A percentile compares a stretch with the other conserved stretches of the same genome.
phyloP scores from a whole-genome alignment of 192 early-diverging fungal genomes.

The Linnemannia zychae region DNA sequence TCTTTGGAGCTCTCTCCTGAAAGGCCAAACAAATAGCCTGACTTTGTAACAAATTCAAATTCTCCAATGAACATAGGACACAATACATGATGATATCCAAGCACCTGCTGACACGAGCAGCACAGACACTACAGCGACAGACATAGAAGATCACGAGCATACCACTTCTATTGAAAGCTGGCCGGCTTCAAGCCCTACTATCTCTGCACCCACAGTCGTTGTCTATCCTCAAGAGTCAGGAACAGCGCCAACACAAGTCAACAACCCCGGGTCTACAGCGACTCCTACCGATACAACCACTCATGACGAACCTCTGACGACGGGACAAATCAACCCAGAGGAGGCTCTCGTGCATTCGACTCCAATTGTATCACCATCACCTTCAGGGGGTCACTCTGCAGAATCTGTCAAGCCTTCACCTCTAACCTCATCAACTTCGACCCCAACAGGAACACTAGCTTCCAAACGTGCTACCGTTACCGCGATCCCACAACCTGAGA shows the following conservation, averaged over 20 bases:
- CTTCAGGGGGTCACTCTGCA: not conserved
- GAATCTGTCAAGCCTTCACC: not conserved
- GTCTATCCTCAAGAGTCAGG: slow-evolving; percentile 9
- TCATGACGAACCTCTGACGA: not conserved
- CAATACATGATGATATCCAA: not conserved
- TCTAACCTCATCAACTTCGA: not conserved
- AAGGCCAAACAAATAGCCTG: too few relatives aligned
- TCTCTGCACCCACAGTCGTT: slow-evolving; percentile 24
- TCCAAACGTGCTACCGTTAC: not conserved
- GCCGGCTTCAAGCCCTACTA: slow-evolving; percentile 13
- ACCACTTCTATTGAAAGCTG: not conserved
- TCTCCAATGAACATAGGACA: slow-evolving; percentile 5
- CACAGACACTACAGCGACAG: not conserved
- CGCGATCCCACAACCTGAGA: not conserved
- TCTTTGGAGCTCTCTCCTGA: too few relatives aligned
- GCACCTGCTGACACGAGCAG: not conserved
- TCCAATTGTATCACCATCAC: not conserved
- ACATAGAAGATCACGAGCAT: not conserved
- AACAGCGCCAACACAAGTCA: not conserved
- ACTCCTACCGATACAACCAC: not conserved
- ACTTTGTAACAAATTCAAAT: not conserved
- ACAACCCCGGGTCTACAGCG: not conserved
- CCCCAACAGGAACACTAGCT: slow-evolving; percentile 8
- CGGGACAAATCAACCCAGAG: not conserved
- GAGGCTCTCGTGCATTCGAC: not conserved